Percentiles rank a stretch among this genome's conserved stretches.
phyloP scores from a whole-genome alignment of 768 basidiomycete species.

The Coprinopsis cinerea region DNA sequence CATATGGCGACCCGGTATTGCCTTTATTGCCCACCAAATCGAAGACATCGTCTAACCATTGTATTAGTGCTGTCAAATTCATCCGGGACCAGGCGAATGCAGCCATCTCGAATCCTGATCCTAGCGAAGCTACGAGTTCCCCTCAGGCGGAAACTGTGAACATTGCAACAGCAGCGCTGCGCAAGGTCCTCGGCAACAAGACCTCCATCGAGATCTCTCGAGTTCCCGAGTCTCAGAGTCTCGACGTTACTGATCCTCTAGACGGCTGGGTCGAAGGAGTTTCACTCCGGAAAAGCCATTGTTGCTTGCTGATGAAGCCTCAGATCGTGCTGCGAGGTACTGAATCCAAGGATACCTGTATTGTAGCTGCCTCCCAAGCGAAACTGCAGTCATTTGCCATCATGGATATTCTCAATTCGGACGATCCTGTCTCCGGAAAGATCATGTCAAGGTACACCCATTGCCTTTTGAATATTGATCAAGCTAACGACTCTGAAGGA shows the following conservation, averaged over 20 bases:
- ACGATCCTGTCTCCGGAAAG: constrained; percentile 80
- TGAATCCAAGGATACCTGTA: constrained; percentile 44
- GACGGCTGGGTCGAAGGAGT: constrained; percentile 72
- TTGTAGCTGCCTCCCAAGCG: constrained; percentile 76
- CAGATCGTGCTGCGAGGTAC: constrained; percentile 79
- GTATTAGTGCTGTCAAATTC: constrained; percentile 70
- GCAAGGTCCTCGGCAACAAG: constrained; percentile 56
- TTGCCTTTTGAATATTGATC: neutral
- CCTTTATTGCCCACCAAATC: constrained; percentile 5
- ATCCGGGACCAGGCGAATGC: constrained; percentile 76
- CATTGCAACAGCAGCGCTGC: constrained; percentile 60
- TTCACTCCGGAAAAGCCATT: constrained; percentile 63
- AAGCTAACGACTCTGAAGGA: constrained; percentile 37
- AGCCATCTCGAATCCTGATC: constrained; percentile 23
- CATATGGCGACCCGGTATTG: constrained; percentile 77
- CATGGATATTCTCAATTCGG: constrained; percentile 69
- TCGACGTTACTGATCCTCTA: constrained; percentile 48
- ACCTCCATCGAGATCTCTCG: constrained; percentile 36
- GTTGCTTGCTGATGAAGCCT: constrained; percentile 85
- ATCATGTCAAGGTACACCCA: constrained; percentile 72
- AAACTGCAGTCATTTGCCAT: constrained; percentile 75
- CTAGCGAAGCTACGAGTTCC: constrained; percentile 16
- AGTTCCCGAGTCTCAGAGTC: constrained; percentile 22
- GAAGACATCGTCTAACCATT: neutral
- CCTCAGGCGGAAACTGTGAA: constrained; percentile 36